A percentile compares a stretch with the other conserved stretches of the same genome.
These are phyloP conservation scores for Glycine tomentella DNA, from an alignment of 306 rosid genomes.

Conservation along the genomic window DNA sequence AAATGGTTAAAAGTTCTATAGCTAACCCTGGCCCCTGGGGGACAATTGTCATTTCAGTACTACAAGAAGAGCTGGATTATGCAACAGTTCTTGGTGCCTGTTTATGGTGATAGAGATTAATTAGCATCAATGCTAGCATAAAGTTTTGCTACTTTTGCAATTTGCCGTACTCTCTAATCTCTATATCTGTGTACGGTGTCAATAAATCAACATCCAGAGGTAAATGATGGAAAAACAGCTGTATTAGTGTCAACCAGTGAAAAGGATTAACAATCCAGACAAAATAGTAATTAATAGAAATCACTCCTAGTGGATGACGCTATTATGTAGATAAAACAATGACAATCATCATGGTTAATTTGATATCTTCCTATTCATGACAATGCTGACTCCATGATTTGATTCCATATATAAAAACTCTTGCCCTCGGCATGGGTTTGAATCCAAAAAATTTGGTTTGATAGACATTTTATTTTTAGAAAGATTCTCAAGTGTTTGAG, in stretches of 20 bases:
- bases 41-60: conserved; percentile 17
- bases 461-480: not conserved
- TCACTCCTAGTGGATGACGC: conserved; percentile 4
- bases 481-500: not conserved
- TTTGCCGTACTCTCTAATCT: not conserved
- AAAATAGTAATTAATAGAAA: conserved; percentile 32
- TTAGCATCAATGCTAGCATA: conserved; percentile 1
- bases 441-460: not conserved
- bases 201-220: conserved; percentile 28
- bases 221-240: conserved; percentile 46
- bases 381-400: not conserved
- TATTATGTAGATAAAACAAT: not conserved
- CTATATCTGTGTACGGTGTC: not conserved
- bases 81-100: not conserved
- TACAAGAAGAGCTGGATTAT: conserved; percentile 30
- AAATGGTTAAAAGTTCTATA: not conserved
- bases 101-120: not conserved
- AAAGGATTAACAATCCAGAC: conserved; percentile 13
- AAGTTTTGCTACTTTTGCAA: conserved; percentile 35
- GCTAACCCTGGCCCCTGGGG: not conserved
- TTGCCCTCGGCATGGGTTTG: not conserved
- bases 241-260: conserved; percentile 42
- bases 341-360: not conserved
- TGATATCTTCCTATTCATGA: not conserved
- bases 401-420: not conserved